Conservation (phyloP, 2,329 filamentous ascomycete species). For the Pestalotiopsis fici region DNA sequence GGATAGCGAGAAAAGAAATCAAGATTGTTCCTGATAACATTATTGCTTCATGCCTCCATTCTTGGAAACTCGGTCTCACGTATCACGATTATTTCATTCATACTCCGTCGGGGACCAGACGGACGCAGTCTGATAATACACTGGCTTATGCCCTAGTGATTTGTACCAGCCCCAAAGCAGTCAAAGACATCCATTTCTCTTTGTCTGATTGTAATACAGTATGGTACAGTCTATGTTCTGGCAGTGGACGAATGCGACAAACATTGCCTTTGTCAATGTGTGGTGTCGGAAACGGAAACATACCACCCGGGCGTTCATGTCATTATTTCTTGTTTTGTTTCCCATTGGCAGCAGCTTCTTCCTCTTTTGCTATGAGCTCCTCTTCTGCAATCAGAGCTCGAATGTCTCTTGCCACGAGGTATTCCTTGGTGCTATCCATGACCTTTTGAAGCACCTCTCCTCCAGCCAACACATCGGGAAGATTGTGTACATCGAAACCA, state of each 20-base stretch:
- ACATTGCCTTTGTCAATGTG: background rate
- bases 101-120: too few relatives aligned
- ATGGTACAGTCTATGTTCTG: background rate
- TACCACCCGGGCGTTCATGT: too few relatives aligned
- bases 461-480: slow-evolving; percentile 79
- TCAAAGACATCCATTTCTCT: background rate
- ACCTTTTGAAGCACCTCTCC: slow-evolving; percentile 70
- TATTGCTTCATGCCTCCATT: too few relatives aligned
- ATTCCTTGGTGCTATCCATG: slow-evolving; percentile 76
- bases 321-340: slow-evolving; percentile 18
- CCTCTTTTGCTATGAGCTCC: slow-evolving; percentile 42
- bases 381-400: slow-evolving; percentile 68
- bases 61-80: too few relatives aligned
- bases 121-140: too few relatives aligned
- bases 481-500: slow-evolving; percentile 75
- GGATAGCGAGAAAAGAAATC: too few relatives aligned
- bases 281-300: background rate
- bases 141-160: too few relatives aligned
- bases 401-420: slow-evolving; percentile 76
- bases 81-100: too few relatives aligned
- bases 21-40: too few relatives aligned
- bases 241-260: background rate
- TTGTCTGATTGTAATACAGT: background rate
- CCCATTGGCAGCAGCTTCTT: slow-evolving; percentile 19
- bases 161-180: background rate